phyloP scores from a whole-genome alignment of 1,284 basidiomycete genomes.

The Thelephora terrestris region DNA sequence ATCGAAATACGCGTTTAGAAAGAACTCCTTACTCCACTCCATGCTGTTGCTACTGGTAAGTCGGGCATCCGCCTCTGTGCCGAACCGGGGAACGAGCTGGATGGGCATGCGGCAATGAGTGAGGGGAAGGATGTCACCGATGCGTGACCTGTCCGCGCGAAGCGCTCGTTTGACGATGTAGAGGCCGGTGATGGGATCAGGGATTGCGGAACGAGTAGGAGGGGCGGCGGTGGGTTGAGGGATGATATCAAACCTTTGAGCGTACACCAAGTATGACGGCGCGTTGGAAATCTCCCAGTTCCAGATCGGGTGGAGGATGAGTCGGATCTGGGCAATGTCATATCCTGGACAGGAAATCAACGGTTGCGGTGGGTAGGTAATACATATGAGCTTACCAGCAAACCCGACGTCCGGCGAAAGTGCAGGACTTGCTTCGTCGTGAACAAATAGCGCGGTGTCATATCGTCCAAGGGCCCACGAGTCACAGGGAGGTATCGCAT shows the following conservation, averaged over 20 bases:
- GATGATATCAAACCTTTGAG: constrained; percentile 17
- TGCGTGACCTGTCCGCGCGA: constrained; percentile 8
- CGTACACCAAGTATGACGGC: constrained; percentile 10
- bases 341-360: constrained; percentile 14
- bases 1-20: constrained; percentile 22
- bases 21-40: constrained; percentile 15
- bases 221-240: constrained; percentile 11
- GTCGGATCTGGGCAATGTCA: constrained; percentile 14
- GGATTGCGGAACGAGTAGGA: background rate
- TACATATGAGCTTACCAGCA: too few species aligned
- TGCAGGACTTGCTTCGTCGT: too few species aligned
- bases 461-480: too few species aligned
- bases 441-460: too few species aligned
- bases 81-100: constrained; percentile 18
- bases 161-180: constrained; percentile 14
- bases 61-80: constrained; percentile 15
- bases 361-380: too few species aligned
- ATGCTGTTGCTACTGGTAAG: constrained; percentile 15
- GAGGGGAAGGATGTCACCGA: constrained; percentile 21
- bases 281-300: background rate
- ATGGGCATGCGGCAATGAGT: constrained; percentile 14
- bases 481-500: too few species aligned
- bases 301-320: constrained; percentile 17
- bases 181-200: constrained; percentile 14
- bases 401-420: too few species aligned